Percentiles rank a stretch among this genome's conserved stretches.
phyloP scores from a whole-genome alignment of 306 rosid species.

The Cyamopsis tetragonoloba region DNA sequence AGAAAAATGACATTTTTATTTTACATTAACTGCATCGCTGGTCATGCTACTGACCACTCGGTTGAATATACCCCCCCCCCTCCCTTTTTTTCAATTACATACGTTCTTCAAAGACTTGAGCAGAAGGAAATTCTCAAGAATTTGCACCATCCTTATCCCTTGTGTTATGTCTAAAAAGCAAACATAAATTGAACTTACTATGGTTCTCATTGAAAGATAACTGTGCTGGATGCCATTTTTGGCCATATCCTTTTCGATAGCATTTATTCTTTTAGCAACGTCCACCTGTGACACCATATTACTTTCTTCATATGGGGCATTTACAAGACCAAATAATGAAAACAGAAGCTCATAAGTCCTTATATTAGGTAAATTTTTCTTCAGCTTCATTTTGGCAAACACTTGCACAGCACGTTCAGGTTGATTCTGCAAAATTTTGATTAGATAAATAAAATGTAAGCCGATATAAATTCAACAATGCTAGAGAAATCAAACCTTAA shows the following conservation, averaged over 20 bases:
- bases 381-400: slow-evolving; percentile 68
- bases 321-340: slow-evolving; percentile 72
- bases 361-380: slow-evolving; percentile 57
- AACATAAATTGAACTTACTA: slow-evolving; percentile 47
- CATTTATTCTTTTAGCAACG: slow-evolving; percentile 58
- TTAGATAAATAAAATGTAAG: slow-evolving; percentile 17
- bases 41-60: neutral
- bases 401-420: slow-evolving; percentile 73
- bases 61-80: neutral
- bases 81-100: neutral
- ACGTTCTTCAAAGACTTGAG: neutral
- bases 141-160: slow-evolving; percentile 23
- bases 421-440: slow-evolving; percentile 58
- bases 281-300: slow-evolving; percentile 57
- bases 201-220: slow-evolving; percentile 50
- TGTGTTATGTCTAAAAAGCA: slow-evolving; percentile 14
- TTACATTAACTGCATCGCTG: neutral
- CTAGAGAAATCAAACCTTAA: neutral
- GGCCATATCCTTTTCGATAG: slow-evolving; percentile 74
- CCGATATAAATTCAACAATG: neutral
- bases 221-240: slow-evolving; percentile 66
- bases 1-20: neutral
- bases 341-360: slow-evolving; percentile 68
- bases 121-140: slow-evolving; percentile 10
- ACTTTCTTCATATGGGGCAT: slow-evolving; percentile 70